Percentiles rank a stretch among this genome's conserved stretches.
Conservation (phyloP, 768 basidiomycete species). For the Strobilomyces confusus region DNA sequence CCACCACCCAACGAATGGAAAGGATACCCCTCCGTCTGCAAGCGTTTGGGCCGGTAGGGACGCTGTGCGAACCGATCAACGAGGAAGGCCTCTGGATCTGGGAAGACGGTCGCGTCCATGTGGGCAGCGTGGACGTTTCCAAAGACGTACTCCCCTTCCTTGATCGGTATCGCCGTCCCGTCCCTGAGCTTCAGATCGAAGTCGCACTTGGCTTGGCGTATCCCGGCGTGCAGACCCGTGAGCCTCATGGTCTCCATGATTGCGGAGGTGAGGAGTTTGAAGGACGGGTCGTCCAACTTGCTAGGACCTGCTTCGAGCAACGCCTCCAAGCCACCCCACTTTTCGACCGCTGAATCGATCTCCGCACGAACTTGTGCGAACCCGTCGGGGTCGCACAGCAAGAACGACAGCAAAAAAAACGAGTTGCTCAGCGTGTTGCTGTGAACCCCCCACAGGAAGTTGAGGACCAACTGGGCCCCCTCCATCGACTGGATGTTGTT, state of each 20-base stretch:
- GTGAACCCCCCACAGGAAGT: constrained; percentile 21
- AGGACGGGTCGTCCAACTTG: constrained; percentile 15
- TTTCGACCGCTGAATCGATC: constrained; percentile 33
- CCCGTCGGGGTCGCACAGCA: constrained; percentile 41
- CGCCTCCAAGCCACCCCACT: constrained; percentile 9
- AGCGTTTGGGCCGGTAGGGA: constrained; percentile 10
- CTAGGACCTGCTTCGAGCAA: constrained; percentile 11
- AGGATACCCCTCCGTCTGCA: constrained; percentile 8
- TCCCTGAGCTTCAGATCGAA: constrained; percentile 12
- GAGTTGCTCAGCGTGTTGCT: constrained; percentile 21
- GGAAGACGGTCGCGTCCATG: constrained; percentile 14
- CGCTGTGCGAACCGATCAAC: constrained; percentile 20
- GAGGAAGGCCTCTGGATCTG: constrained; percentile 11
- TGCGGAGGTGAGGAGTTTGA: constrained; percentile 22
- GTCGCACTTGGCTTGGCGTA: constrained; percentile 17
- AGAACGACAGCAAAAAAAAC: constrained; percentile 19
- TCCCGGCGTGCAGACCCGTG: constrained; percentile 13
- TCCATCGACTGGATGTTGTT: constrained; percentile 16
- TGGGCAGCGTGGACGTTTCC: constrained; percentile 17
- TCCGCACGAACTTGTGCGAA: constrained; percentile 45
- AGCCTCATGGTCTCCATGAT: constrained; percentile 27
- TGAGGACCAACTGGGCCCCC: constrained; percentile 17
- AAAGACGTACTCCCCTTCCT: constrained; percentile 20
- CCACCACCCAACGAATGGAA: constrained; percentile 19
- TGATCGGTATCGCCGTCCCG: constrained; percentile 9